These are phyloP conservation scores for Apiospora phragmitis DNA, from an alignment of 2,329 filamentous ascomycete species.

Conservation along the genomic window DNA sequence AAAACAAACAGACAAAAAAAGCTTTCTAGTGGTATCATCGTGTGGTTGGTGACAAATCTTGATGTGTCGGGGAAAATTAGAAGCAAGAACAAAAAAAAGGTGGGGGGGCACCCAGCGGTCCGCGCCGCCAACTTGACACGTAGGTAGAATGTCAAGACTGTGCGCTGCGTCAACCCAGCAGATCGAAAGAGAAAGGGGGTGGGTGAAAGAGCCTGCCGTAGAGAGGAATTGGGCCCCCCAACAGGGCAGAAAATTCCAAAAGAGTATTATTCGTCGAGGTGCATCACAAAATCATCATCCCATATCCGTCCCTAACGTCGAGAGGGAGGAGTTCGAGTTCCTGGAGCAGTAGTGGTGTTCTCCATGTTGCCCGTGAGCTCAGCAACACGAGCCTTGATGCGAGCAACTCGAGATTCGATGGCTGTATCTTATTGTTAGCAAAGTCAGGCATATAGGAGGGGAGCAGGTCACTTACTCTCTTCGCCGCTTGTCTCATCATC, in stretches of 20 bases:
- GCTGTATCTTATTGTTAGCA: slow-evolving; percentile 53
- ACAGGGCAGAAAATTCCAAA: neutral
- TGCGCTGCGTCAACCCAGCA: neutral
- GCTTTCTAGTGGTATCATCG: slow-evolving; percentile 37
- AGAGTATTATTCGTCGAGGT: slow-evolving; percentile 7
- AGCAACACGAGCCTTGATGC: slow-evolving; percentile 96
- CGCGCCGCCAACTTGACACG: neutral
- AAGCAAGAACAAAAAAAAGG: neutral
- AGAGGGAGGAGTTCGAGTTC: slow-evolving; percentile 33
- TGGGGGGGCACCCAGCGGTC: neutral
- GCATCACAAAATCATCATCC: slow-evolving; percentile 24
- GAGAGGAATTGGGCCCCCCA: neutral
- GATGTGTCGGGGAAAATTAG: slow-evolving; percentile 23
- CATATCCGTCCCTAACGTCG: slow-evolving; percentile 34
- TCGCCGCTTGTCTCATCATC: slow-evolving; percentile 93
- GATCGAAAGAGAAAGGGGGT: neutral
- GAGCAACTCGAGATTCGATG: slow-evolving; percentile 93
- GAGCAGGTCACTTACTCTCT: slow-evolving; percentile 44
- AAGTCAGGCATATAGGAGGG: neutral
- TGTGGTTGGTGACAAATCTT: slow-evolving; percentile 20
- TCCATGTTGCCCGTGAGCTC: slow-evolving; percentile 89
- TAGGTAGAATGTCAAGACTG: neutral
- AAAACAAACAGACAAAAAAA: slow-evolving; percentile 21
- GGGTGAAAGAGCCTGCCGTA: neutral
- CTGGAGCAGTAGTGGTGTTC: slow-evolving; percentile 36